These are phyloP conservation scores for Neofusicoccum sp. DNA, from an alignment of 2,329 filamentous ascomycete genomes.

Conservation along the genomic window DNA sequence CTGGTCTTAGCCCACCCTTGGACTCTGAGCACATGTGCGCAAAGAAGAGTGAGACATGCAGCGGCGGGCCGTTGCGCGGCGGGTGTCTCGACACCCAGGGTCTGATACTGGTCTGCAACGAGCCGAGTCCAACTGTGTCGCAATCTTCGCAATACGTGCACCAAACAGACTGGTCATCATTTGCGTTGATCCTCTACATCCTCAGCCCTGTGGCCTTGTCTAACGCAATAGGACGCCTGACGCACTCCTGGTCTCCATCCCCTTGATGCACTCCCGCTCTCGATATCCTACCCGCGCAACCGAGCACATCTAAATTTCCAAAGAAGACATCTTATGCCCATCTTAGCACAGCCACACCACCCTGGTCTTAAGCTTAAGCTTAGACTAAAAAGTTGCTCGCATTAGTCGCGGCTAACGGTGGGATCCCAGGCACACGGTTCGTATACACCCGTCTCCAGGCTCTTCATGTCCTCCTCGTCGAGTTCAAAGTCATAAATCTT, in stretches of 20 bases:
- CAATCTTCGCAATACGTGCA: background rate
- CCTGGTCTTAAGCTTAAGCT: background rate
- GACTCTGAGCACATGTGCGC: background rate
- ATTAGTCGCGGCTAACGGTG: conserved; percentile 39
- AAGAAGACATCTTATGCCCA: background rate
- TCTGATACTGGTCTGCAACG: background rate
- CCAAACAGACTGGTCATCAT: background rate
- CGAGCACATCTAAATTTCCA: background rate
- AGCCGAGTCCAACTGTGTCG: background rate
- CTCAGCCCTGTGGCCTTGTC: background rate
- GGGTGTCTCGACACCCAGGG: background rate
- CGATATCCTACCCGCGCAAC: background rate
- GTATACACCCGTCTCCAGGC: conserved; percentile 54
- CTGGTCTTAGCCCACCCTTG: background rate
- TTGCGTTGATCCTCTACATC: background rate
- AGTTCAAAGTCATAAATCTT: conserved; percentile 61
- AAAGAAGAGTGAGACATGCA: background rate
- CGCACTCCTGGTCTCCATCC: background rate
- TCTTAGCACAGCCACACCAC: background rate
- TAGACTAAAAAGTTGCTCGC: background rate
- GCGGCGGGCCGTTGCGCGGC: background rate
- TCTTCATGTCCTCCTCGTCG: conserved; percentile 57
- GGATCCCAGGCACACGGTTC: conserved; percentile 61
- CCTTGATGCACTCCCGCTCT: background rate
- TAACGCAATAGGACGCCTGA: background rate